Evolutionary conservation across 2,329 filamentous ascomycete species (phyloP), one percentile per base, ranked within the genome.

Genomic region (Colletotrichum destructivum): DNA sequence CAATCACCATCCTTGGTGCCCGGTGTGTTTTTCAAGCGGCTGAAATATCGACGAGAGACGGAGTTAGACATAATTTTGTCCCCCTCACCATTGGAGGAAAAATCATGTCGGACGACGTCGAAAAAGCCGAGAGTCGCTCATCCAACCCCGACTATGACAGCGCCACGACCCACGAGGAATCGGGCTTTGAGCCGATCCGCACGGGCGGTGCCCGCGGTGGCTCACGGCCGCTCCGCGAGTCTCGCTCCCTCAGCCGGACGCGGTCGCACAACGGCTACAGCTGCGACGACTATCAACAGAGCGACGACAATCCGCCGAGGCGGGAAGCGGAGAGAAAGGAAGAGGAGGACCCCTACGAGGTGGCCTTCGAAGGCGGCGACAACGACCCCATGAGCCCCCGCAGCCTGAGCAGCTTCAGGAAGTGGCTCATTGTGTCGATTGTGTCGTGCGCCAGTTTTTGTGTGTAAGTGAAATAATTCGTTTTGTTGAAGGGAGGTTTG

Each of bases 341-440:
- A 15, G 83, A 82, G 65, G 85, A 81, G 66, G 84, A 88, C 61
- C 82, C 84, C 0, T 95, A 90, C 76, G 88, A 94, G 73, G 94
- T 98, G 23, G 82, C 82, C 8, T 98, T 93, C 88, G 92, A 96
- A 49, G 90, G 89, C 16, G 87, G 87, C 6, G 91, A 94, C 69
- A 82, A 85, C 59, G 95, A 98, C 79, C 91, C 93, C 0, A 79
- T 90, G 81, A 93, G 92, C 76, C 95, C 95, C 0, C 89, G 92
- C 70, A 94, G 89, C 79, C 90, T 94, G 84, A 83, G 81, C 18
- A 86, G 81, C 21, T 78, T 82, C n/a, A 88, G 90, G 73, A 95
- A 95, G 78, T 98, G 96, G 96, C 68, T 90, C 40, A 92, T 98
- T 73, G 91, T 95, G 1, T 75, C 90, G 46, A 92, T 98, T 69